Evolutionary conservation across 2,329 filamentous ascomycete species (phyloP).

Genomic region (Colletotrichum horii): DNA sequence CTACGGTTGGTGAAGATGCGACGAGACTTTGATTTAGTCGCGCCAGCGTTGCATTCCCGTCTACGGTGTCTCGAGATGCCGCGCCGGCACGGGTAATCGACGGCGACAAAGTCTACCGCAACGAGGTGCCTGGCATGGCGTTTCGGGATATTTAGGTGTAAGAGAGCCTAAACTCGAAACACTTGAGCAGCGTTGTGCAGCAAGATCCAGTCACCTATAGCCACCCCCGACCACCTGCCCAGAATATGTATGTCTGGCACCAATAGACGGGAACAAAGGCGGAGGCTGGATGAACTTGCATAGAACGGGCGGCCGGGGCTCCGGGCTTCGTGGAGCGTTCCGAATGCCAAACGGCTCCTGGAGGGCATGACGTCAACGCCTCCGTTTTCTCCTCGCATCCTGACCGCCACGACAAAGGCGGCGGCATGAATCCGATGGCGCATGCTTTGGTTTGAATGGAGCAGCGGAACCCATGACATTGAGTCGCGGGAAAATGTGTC

Average conservation of each 20-base stretch:
- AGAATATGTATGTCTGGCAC: neutral
- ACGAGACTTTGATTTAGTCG: neutral
- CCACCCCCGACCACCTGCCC: neutral
- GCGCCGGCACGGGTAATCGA: neutral
- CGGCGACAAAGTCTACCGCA: neutral
- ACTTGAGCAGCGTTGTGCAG: neutral
- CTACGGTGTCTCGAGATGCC: neutral
- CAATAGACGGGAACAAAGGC: neutral
- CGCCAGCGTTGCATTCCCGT: neutral
- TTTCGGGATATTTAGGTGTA: neutral
- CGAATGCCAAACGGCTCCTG: neutral
- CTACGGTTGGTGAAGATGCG: neutral
- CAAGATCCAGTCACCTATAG: neutral
- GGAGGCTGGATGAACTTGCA: neutral
- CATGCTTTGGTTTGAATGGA: neutral
- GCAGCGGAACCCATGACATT: neutral
- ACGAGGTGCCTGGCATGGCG: neutral
- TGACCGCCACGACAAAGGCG: neutral
- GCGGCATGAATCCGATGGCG: neutral
- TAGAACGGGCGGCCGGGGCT: neutral
- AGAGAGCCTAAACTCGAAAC: slow-evolving; percentile 9
- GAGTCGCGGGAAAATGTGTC: neutral
- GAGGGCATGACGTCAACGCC: neutral
- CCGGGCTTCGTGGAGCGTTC: neutral
- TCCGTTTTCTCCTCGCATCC: neutral